Conservation (phyloP, 2,329 filamentous ascomycete genomes). For the Capronia americana region DNA sequence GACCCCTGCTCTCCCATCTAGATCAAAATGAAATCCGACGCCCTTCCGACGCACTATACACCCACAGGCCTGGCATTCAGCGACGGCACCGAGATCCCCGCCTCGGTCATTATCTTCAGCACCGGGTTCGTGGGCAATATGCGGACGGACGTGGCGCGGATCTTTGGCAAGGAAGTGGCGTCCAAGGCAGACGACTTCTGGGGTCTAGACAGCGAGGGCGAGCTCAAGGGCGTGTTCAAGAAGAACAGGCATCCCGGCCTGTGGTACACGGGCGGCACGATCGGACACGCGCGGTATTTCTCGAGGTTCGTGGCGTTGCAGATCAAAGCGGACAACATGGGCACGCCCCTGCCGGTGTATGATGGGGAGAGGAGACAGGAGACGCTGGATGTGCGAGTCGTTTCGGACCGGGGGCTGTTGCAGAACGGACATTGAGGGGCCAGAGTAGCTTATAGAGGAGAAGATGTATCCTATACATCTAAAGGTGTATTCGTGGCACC, state of each 20-base stretch:
- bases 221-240: constrained; percentile 53
- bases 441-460: not conserved
- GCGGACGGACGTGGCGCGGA: constrained; percentile 46
- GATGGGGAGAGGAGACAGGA: constrained; percentile 20
- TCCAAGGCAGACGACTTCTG: constrained; percentile 53
- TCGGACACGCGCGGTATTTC: constrained; percentile 49
- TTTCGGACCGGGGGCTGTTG: not conserved
- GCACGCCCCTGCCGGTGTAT: constrained; percentile 34
- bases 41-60: constrained; percentile 47
- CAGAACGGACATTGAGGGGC: not conserved
- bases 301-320: constrained; percentile 55
- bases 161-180: constrained; percentile 52
- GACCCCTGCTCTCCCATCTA: constrained; percentile 32
- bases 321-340: constrained; percentile 48
- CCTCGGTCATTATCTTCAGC: constrained; percentile 55
- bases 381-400: not conserved
- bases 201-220: constrained; percentile 56
- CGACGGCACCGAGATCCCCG: constrained; percentile 52
- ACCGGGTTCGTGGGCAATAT: constrained; percentile 57
- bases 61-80: constrained; percentile 51
- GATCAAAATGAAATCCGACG: constrained; percentile 53
- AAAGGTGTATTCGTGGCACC: not conserved
- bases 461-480: not conserved
- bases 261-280: constrained; percentile 55
- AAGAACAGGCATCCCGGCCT: constrained; percentile 44